These are phyloP conservation scores for Pythium utonaiense DNA, from an alignment of 352 stramenopile species.

Conservation along the genomic window DNA sequence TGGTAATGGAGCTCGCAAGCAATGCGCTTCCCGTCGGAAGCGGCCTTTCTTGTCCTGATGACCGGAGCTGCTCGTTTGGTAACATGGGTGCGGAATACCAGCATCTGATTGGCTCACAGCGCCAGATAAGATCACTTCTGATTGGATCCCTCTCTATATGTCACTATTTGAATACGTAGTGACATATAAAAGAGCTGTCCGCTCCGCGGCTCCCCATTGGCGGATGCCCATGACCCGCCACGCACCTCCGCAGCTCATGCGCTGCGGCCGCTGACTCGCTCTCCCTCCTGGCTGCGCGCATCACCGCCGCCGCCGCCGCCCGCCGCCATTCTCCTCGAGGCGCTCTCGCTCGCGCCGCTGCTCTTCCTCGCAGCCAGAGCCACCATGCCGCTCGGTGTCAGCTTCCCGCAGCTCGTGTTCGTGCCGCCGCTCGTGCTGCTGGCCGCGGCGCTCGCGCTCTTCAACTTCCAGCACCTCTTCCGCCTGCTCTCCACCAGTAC, in stretches of 20 bases:
- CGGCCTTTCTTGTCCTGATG: too few relatives aligned
- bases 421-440: conserved; percentile 70
- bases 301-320: too few relatives aligned
- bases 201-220: not conserved
- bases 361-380: not conserved
- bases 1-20: not conserved
- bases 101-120: conserved; percentile 14
- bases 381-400: conserved; percentile 30
- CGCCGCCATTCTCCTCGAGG: not conserved
- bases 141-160: not conserved
- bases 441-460: conserved; percentile 59
- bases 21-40: too few relatives aligned
- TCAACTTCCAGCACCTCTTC: conserved; percentile 80
- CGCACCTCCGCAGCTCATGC: too few relatives aligned
- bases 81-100: conserved; percentile 20
- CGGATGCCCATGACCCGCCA: not conserved
- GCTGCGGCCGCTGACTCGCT: too few relatives aligned
- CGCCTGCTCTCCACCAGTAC: conserved; percentile 58
- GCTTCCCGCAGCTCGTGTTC: conserved; percentile 58
- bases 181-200: conserved; percentile 6
- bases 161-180: not conserved
- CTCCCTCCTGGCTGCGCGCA: too few relatives aligned
- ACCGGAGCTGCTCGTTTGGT: not conserved
- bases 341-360: not conserved
- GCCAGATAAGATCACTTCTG: conserved; percentile 14